Evolutionary conservation across 129 eudicot species (phyloP).

Genomic region (Glebionis coronaria): DNA sequence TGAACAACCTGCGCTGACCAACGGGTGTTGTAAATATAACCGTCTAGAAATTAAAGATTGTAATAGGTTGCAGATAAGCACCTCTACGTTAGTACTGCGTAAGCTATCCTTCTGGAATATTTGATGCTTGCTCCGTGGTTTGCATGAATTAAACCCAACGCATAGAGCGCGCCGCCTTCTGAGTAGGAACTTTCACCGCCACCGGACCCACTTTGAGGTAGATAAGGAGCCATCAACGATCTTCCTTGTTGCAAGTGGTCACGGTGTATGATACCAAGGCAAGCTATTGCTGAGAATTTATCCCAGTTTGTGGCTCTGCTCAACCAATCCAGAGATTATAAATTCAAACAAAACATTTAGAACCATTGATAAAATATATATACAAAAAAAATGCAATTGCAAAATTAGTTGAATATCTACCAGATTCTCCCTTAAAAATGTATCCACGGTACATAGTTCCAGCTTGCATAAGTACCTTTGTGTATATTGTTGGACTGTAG

Average conservation of each 20-base stretch:
- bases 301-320: constrained; percentile 98
- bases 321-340: constrained; percentile 82
- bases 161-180: too few species aligned
- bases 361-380: not conserved
- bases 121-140: too few species aligned
- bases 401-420: constrained; percentile 31
- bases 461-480: constrained; percentile 98
- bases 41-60: too few species aligned
- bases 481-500: constrained; percentile 94
- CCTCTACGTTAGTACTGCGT: too few species aligned
- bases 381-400: not conserved
- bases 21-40: too few species aligned
- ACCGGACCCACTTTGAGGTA: constrained; percentile 90
- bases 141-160: too few species aligned
- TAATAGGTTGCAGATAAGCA: too few species aligned
- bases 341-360: constrained; percentile 1
- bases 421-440: constrained; percentile 95
- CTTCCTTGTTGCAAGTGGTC: constrained; percentile 98
- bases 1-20: too few species aligned
- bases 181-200: too few species aligned
- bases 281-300: constrained; percentile 96
- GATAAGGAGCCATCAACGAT: constrained; percentile 95
- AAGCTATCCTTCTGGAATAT: too few species aligned
- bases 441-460: constrained; percentile 98
- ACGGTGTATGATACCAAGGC: constrained; percentile 85